A percentile compares a stretch with the other conserved stretches of the same genome.
Evolutionary conservation across 345 rosid species (phyloP).

Genomic region (Mangifera indica): DNA sequence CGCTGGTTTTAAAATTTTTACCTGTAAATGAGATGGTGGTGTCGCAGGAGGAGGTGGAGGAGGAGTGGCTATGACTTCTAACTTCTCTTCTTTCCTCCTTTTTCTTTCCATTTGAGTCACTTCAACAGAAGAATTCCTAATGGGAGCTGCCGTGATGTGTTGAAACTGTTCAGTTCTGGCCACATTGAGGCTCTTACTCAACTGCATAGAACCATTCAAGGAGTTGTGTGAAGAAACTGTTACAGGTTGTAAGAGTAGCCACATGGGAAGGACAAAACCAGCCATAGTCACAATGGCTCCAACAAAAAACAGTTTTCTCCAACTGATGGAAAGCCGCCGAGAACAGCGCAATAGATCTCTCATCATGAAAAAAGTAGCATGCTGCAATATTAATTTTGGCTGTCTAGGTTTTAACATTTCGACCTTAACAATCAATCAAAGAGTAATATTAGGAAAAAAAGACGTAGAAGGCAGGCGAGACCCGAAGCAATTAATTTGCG

Average conservation of each 20-base stretch:
- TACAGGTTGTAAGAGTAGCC: conserved; percentile 31
- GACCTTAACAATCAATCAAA: conserved; percentile 8
- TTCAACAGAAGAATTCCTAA: conserved; percentile 35
- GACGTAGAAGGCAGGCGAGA: background rate
- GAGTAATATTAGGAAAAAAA: background rate
- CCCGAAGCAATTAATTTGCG: background rate
- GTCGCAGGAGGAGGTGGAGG: conserved; percentile 38
- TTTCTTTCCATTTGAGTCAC: conserved; percentile 8
- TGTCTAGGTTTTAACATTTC: conserved; percentile 7
- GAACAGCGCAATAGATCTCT: conserved; percentile 35
- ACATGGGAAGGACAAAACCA: conserved; percentile 49
- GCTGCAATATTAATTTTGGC: conserved; percentile 29
- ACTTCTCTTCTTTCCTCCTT: conserved; percentile 28
- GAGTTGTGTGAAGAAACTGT: conserved; percentile 24
- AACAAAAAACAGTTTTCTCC: conserved; percentile 53
- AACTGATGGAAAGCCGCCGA: conserved; percentile 41
- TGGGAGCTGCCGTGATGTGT: conserved; percentile 28
- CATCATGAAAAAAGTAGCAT: conserved; percentile 26
- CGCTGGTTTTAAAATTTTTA: conserved; percentile 18
- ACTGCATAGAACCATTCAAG: conserved; percentile 40
- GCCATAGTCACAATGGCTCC: conserved; percentile 48
- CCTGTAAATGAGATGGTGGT: conserved; percentile 46
- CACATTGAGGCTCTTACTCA: conserved; percentile 38
- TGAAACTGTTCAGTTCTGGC: conserved; percentile 36
- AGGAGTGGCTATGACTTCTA: conserved; percentile 24